These are phyloP conservation scores for Ceratobasidium sp. DNA, from an alignment of 1,284 basidiomycete genomes.

Conservation along the genomic window DNA sequence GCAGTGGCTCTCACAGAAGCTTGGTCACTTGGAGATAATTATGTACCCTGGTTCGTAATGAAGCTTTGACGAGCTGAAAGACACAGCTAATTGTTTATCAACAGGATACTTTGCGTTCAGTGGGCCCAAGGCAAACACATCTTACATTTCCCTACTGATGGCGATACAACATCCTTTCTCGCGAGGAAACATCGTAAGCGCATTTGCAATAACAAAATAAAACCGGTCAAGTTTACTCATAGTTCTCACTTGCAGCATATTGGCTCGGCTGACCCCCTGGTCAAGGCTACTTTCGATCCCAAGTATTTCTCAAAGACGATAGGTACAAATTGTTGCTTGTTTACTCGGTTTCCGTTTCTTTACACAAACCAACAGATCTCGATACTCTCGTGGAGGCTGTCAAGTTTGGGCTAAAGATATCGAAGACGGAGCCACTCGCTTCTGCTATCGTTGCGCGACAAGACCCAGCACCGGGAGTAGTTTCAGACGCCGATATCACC, in stretches of 20 bases:
- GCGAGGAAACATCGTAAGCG: slow-evolving; percentile 42
- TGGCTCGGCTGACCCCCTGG: slow-evolving; percentile 12
- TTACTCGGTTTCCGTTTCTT: slow-evolving; percentile 47
- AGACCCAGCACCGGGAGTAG: slow-evolving; percentile 34
- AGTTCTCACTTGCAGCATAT: slow-evolving; percentile 16
- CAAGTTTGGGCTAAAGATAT: slow-evolving; percentile 51
- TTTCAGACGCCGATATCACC: slow-evolving; percentile 40
- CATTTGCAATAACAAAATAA: not conserved
- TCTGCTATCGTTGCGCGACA: slow-evolving; percentile 39
- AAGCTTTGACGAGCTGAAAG: too few relatives aligned
- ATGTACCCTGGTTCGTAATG: slow-evolving; percentile 41
- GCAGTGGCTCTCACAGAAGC: slow-evolving; percentile 33
- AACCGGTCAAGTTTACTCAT: not conserved
- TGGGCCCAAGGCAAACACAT: slow-evolving; percentile 48
- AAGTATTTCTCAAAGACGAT: slow-evolving; percentile 36
- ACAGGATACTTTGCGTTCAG: slow-evolving; percentile 46
- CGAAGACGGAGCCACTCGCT: slow-evolving; percentile 43
- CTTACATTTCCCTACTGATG: slow-evolving; percentile 52
- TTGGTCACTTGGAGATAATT: slow-evolving; percentile 50
- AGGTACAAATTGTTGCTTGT: not conserved
- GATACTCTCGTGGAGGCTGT: slow-evolving; percentile 53
- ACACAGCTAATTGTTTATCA: not conserved
- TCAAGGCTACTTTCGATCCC: slow-evolving; percentile 19
- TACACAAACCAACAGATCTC: slow-evolving; percentile 49
- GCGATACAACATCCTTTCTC: slow-evolving; percentile 56